Conservation (phyloP, 2,329 filamentous ascomycete species). For the Colletotrichum cereale region DNA sequence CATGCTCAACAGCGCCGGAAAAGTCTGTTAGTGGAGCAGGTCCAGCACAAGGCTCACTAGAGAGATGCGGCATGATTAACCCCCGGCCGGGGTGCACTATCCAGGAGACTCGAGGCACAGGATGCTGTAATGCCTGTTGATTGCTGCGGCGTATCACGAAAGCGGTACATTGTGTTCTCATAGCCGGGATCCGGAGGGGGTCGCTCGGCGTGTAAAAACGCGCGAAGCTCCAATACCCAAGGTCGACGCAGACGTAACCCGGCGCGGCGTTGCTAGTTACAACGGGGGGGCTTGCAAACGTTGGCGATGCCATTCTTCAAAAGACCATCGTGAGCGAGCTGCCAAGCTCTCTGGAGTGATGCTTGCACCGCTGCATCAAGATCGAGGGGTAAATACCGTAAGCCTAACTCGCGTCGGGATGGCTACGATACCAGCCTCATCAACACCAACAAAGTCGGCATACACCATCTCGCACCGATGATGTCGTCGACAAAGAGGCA, state of each 20-base stretch:
- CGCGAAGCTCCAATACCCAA: neutral
- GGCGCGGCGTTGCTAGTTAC: neutral
- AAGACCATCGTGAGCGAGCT: neutral
- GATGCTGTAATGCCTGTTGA: no score
- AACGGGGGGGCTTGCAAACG: neutral
- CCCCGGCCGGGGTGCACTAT: no score
- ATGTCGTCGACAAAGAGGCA: neutral
- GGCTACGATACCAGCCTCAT: neutral
- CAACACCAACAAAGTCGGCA: no score
- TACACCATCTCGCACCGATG: neutral
- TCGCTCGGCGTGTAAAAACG: neutral
- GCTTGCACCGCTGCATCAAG: neutral
- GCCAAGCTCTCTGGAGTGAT: neutral
- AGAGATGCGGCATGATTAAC: neutral
- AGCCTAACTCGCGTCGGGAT: neutral
- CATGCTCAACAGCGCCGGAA: neutral
- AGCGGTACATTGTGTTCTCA: no score
- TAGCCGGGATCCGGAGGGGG: neutral
- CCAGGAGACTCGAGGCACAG: no score
- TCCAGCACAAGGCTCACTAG: neutral
- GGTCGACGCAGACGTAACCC: neutral
- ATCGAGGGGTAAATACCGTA: no score
- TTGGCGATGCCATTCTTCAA: neutral
- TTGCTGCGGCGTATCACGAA: no score
- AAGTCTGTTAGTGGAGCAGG: neutral